Base-by-base conservation (phyloP, 768 basidiomycete species). In the Tylopilus balloui region DNA sequence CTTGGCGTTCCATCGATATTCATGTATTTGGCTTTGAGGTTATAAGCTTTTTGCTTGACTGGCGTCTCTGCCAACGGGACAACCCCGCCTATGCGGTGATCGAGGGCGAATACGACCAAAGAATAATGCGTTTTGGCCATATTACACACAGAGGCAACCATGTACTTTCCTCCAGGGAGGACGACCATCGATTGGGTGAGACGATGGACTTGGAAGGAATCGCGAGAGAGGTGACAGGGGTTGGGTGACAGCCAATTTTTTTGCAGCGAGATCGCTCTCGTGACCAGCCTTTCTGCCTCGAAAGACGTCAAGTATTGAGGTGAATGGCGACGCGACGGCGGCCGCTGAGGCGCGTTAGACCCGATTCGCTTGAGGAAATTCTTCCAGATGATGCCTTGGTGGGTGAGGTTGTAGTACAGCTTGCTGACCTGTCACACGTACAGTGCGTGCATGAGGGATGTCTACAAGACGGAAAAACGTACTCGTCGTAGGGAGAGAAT, bases 301-400 rank as follows among this genome's bases (percentile, higher is more conserved):
- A 70, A 58, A 12, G 67, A 71, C 6, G 65, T 67, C 39, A 75
- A 15, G 43, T 55, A 53, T 49, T 42, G 52, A 14, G 64, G 51
- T 0, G 65, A 65, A 57, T 79, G 78, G 27, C 74, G 72, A 52
- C 73, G 70, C 0, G 80, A 81, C 0, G 84, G 84, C 2, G 83
- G 81, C 5, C 84, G 65, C 4, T 80, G 81, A 6, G 83, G 78
- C 15, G 83, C 65, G 9, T 79, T 80, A n/a, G 81, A 69, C 21
- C 71, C 71, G 53, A 84, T 70, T n/a, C 67, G 62, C 34, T 69
- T 63, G 50, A 87, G 67, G 51, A 83, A 78, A 15, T 77, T 77
- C 62, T 81, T 84, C 86, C 86, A 87, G 34, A 86, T 79, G 39
- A 78, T 66, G 15, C 83, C 77, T 54, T 86, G 78, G 48, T 86